Evolutionary conservation across 768 basidiomycete genomes (phyloP), one percentile per base, ranked within the genome.

Genomic region (Bullera alba): DNA sequence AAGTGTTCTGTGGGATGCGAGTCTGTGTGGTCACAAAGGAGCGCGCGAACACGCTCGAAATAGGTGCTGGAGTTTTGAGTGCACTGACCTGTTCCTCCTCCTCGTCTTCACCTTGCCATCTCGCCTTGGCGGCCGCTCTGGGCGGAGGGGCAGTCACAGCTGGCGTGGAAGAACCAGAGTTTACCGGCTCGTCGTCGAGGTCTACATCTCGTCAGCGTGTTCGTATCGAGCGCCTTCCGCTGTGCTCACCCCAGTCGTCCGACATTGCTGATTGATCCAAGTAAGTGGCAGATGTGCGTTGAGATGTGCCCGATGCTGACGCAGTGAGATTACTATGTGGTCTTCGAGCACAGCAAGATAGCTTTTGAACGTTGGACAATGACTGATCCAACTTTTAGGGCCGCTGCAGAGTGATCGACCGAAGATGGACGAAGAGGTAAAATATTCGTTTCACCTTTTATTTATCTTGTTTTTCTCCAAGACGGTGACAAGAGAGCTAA

Each of bases 21-120:
- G 56, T 54, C 23, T 48, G 32, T 22, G 26, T 19, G 17, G 23
- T 43, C n/a, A 43, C 21, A 23, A 27, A 59, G 46, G 52, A 54
- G 12, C 4, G n/a, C n/a, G n/a, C n/a, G n/a, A n/a, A n/a, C n/a
- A n/a, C 39, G 14, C 39, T 8, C 14, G 15, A 14, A 14, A 41
- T 16, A 16, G 39, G 39, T 22, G 16, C 2, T 32, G 35, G 22
- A 35, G 12, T 19, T 8, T 14, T 48, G 21, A n/a, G n/a, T n/a
- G n/a, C n/a, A 79, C 86, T 62, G 66, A 92, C 89, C 46, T 82
- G 86, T 21, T 83, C 80, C 12, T 83, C 83, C 0, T 92, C 89
- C 64, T 61, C 86, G 65, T 95, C 92, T 72, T 96, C 92, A 41
- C 86, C 92, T 54, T 83, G 85, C 84, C 86, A 95, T 73, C 85